A percentile compares a stretch with the other conserved stretches of the same genome.
phyloP scores from a whole-genome alignment of 2,329 filamentous ascomycete species.

The Calonectria honghensis region DNA sequence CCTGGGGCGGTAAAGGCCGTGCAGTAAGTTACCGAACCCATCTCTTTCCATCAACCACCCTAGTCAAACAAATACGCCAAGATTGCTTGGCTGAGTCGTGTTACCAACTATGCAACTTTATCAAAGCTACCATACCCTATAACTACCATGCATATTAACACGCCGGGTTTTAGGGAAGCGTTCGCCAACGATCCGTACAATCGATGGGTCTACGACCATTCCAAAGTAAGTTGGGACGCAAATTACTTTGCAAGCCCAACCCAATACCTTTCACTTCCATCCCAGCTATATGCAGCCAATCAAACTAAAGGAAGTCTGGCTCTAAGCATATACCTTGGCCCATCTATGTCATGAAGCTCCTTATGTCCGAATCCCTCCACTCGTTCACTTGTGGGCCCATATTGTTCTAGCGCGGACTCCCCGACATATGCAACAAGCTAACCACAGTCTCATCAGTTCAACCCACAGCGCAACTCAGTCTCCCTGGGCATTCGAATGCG shows the following conservation, averaged over 20 bases:
- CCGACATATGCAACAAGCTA: neutral
- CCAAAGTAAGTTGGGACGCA: constrained; percentile 62
- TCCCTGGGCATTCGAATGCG: constrained; percentile 79
- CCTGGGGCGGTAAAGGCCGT: constrained; percentile 79
- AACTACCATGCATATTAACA: neutral
- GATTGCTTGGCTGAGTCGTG: neutral
- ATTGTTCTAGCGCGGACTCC: too few species aligned
- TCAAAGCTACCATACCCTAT: neutral
- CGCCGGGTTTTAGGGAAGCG: constrained; percentile 63
- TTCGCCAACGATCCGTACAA: constrained; percentile 82
- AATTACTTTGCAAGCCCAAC: neutral
- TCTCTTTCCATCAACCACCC: neutral
- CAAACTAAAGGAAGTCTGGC: neutral
- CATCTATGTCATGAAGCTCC: neutral
- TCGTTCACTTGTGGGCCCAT: neutral
- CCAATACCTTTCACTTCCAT: neutral
- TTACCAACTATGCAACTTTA: neutral
- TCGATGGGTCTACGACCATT: constrained; percentile 77
- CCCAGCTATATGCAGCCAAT: neutral
- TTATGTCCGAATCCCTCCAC: neutral
- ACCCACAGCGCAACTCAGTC: constrained; percentile 74
- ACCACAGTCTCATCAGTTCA: constrained; percentile 67
- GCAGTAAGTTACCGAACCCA: constrained; percentile 63
- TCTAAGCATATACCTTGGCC: neutral
- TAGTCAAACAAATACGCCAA: neutral